Percentiles rank a stretch among this genome's conserved stretches.
phyloP scores from a whole-genome alignment of 495 filamentous ascomycete genomes.

The Penicillium nucicola region DNA sequence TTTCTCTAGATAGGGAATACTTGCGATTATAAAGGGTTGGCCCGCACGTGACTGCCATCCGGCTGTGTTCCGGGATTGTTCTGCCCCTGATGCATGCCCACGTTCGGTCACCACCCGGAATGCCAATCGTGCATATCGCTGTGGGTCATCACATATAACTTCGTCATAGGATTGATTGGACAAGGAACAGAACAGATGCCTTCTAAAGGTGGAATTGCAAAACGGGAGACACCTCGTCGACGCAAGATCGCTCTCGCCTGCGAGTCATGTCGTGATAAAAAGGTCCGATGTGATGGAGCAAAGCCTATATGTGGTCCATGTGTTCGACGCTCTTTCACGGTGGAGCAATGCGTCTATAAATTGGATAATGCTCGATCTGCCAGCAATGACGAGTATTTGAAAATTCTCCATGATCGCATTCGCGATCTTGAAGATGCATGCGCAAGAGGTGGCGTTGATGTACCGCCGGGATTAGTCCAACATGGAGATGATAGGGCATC shows the following conservation, averaged over 20 bases:
- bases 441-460: slow-evolving; percentile 24
- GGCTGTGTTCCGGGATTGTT: not conserved
- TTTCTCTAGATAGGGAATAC: too few species aligned
- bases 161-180: not conserved
- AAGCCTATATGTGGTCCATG: slow-evolving; percentile 47
- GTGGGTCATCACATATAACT: not conserved
- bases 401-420: slow-evolving; percentile 34
- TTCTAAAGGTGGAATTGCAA: slow-evolving; percentile 7
- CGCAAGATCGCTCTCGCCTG: slow-evolving; percentile 32
- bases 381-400: slow-evolving; percentile 39
- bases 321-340: slow-evolving; percentile 27
- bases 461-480: slow-evolving; percentile 9
- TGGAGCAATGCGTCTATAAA: slow-evolving; percentile 37
- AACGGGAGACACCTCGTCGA: slow-evolving; percentile 17
- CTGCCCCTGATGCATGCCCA: not conserved
- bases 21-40: not conserved
- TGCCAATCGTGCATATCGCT: not conserved
- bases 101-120: not conserved
- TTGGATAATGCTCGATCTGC: slow-evolving; percentile 34
- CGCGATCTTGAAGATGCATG: slow-evolving; percentile 35
- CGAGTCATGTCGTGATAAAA: slow-evolving; percentile 41
- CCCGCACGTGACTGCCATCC: not conserved
- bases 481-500: slow-evolving; percentile 1
- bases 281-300: slow-evolving; percentile 39
- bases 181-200: slow-evolving; percentile 13